Conservation (phyloP, 2,329 filamentous ascomycete species). For the Trichoderma brevicompactum region DNA sequence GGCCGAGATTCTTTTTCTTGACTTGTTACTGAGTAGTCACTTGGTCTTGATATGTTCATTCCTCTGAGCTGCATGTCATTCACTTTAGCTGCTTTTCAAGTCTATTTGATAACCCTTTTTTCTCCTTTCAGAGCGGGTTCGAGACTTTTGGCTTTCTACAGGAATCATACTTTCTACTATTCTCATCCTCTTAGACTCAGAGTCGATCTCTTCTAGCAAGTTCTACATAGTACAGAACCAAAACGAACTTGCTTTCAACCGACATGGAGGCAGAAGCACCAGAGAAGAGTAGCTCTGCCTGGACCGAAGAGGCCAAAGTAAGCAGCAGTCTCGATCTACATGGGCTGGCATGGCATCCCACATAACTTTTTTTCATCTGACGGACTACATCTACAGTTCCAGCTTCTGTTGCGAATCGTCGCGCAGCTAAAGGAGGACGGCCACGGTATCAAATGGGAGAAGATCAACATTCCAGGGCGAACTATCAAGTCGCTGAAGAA, state of each 20-base stretch:
- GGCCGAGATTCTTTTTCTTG: background rate
- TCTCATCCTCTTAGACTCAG: background rate
- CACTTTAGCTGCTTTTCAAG: background rate
- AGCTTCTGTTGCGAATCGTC: slow-evolving; percentile 45
- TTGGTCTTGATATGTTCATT: background rate
- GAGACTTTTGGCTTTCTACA: background rate
- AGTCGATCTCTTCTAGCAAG: too few relatives aligned
- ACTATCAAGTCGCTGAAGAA: slow-evolving; percentile 46
- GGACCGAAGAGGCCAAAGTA: slow-evolving; percentile 47
- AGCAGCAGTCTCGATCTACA: background rate
- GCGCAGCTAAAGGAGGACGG: slow-evolving; percentile 41
- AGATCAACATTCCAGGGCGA: slow-evolving; percentile 44
- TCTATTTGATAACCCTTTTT: background rate
- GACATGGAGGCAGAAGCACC: slow-evolving; percentile 36
- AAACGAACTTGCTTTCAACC: background rate
- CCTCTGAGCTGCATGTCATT: background rate
- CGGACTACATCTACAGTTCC: slow-evolving; percentile 34
- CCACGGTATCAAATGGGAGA: slow-evolving; percentile 43
- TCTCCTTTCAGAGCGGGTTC: background rate
- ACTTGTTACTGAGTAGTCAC: background rate
- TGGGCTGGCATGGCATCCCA: background rate
- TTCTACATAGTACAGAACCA: too few relatives aligned
- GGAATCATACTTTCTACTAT: background rate
- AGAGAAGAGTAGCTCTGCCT: slow-evolving; percentile 37
- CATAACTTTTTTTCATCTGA: background rate